Evolutionary conservation across 2,329 filamentous ascomycete genomes (phyloP), one percentile per base, ranked within the genome.

Genomic region (Cercospora sp.): DNA sequence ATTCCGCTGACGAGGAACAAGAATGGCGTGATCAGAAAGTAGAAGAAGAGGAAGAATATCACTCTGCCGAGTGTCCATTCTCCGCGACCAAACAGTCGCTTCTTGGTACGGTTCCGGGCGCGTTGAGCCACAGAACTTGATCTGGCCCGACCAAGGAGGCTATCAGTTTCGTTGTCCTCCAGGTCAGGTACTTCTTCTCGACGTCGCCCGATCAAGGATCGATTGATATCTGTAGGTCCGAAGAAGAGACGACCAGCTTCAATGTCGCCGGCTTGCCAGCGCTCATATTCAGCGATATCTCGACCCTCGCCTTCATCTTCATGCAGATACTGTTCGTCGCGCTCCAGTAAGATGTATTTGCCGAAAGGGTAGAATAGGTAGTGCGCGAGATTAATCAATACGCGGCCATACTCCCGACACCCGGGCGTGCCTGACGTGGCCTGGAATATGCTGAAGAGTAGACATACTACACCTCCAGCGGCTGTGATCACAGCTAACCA

Each of bases 201-300:
- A 69, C 93, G 91, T 57, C 93, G 90, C 23, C 94, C 95, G 51
- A 97, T 84, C 62, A 98, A 89, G 6, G 93, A 96, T 63, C 91
- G 88, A 73, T 86, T 89, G 68, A 77, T 75, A 26, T 87, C 81
- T 30, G 82, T 88, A 3, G 95, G 95, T 0, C 95, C 96, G 78
- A 99, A 99, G 83, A 99, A 98, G 2, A 99, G 86, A 36, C 94
- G 88, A 3, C 95, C 95, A 78, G 98, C 93, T 80, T 99, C 95
- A 36, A 99, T 87, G 76, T 99, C 95, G 61, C 95, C 95, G 77
- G 89, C 97, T 81, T 99, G 95, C 95, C 95, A 99, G 81, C 97
- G 93, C 79, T 99, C 95, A 78, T 99, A 99, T 82, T 99, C 95
- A 75, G 92, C 96, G 76, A 99, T 97, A 81, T 94, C 98, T 76